Percentiles rank a stretch among this genome's conserved stretches.
phyloP scores from a whole-genome alignment of 2,329 filamentous ascomycete species.

The Podosphaera fusca region DNA sequence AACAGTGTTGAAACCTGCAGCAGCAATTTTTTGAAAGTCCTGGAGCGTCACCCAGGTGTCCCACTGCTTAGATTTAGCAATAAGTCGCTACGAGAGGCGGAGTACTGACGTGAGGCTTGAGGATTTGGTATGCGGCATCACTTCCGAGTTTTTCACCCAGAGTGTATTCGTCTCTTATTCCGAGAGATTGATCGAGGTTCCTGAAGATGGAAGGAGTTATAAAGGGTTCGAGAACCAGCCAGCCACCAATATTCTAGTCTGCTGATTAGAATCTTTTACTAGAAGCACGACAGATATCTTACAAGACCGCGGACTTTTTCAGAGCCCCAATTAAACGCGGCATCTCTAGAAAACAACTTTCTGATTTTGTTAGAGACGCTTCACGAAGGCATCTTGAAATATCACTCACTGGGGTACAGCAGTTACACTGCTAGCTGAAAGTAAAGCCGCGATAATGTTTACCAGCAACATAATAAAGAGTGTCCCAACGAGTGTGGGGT shows the following conservation, averaged over 20 bases:
- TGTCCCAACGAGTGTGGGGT: too few species aligned
- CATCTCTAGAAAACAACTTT: slow-evolving; percentile 3
- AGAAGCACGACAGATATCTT: background rate
- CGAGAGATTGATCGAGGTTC: slow-evolving; percentile 15
- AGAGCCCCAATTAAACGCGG: slow-evolving; percentile 24
- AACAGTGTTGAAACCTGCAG: slow-evolving; percentile 33
- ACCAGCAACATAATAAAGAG: too few species aligned
- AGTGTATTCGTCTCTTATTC: slow-evolving; percentile 16
- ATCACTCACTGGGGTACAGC: too few species aligned
- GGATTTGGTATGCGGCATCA: slow-evolving; percentile 25
- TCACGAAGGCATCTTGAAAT: too few species aligned
- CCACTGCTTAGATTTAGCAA: slow-evolving; percentile 9
- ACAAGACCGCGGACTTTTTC: slow-evolving; percentile 21
- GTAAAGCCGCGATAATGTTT: too few species aligned
- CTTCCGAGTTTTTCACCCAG: slow-evolving; percentile 22
- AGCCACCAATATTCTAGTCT: slow-evolving; percentile 17
- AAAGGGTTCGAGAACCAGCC: slow-evolving; percentile 20
- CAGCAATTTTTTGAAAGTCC: slow-evolving; percentile 32
- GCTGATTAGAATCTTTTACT: background rate
- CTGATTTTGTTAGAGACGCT: background rate
- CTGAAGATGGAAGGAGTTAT: slow-evolving; percentile 33
- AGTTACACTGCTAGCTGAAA: too few species aligned
- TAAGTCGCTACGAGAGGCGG: slow-evolving; percentile 8
- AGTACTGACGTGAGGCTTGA: slow-evolving; percentile 21
- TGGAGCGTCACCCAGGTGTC: slow-evolving; percentile 14